Percentiles rank a stretch among this genome's conserved stretches.
These are phyloP conservation scores for Phalaenopsis aphrodite DNA, from an alignment of 106 monocot genomes.

Conservation along the genomic window DNA sequence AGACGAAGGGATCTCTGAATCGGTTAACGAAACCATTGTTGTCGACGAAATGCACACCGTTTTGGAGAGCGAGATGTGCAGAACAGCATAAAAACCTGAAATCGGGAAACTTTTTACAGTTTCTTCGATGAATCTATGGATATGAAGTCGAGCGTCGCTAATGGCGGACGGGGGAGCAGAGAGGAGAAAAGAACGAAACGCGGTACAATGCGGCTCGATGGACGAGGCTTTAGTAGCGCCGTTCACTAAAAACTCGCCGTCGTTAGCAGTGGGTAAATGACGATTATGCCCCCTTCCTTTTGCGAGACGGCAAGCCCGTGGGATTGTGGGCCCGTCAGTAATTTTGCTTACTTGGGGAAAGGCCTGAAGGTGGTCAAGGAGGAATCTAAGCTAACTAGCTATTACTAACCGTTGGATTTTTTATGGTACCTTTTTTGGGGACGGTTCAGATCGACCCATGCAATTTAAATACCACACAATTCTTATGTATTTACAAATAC, in stretches of 20 bases:
- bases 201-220: background rate
- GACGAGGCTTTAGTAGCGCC: background rate
- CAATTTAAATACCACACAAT: too few relatives aligned
- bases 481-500: too few relatives aligned
- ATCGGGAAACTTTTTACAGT: background rate
- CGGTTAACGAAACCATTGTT: constrained; percentile 28
- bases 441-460: too few relatives aligned
- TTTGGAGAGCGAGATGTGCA: background rate
- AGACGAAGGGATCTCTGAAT: constrained; percentile 16
- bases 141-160: background rate
- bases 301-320: background rate
- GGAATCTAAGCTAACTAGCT: too few relatives aligned
- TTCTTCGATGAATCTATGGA: background rate
- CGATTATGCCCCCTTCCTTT: background rate
- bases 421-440: too few relatives aligned
- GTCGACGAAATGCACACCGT: background rate
- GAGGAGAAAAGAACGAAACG: background rate
- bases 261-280: background rate
- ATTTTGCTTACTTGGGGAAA: too few relatives aligned
- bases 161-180: background rate
- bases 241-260: background rate
- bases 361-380: too few relatives aligned
- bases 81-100: background rate
- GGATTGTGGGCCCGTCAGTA: background rate
- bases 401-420: too few relatives aligned